Percentiles rank a stretch among this genome's conserved stretches.
These are phyloP conservation scores for Musa balbisiana DNA, from an alignment of 202 grass and related monocot species.

Conservation along the genomic window DNA sequence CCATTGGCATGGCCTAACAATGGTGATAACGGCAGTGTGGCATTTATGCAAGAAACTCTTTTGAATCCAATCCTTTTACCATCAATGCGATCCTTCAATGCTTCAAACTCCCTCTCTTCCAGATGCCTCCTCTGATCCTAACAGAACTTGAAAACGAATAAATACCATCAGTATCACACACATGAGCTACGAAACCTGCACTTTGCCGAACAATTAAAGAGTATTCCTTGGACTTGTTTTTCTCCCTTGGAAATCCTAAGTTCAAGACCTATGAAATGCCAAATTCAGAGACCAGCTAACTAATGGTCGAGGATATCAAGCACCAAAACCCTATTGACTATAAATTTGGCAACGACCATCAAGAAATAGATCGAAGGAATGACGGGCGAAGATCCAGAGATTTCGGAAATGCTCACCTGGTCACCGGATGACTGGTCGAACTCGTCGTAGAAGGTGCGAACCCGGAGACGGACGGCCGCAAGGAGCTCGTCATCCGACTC, in stretches of 20 bases:
- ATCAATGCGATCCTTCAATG: constrained; percentile 70
- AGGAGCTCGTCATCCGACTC: constrained; percentile 13
- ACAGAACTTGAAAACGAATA: constrained; percentile 14
- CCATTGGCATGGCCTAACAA: constrained; percentile 37
- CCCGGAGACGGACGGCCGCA: constrained; percentile 5
- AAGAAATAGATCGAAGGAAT: not conserved
- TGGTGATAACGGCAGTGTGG: constrained; percentile 39
- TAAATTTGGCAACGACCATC: too few relatives aligned
- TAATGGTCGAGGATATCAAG: too few relatives aligned
- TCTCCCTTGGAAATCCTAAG: constrained; percentile 15
- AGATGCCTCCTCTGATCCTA: constrained; percentile 1
- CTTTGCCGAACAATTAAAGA: not conserved
- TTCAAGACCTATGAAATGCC: too few relatives aligned
- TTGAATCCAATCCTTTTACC: constrained; percentile 70
- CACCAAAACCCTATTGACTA: too few relatives aligned
- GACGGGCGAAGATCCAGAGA: not conserved
- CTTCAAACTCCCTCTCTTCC: constrained; percentile 54
- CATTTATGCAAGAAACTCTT: constrained; percentile 93
- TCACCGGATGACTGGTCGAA: not conserved
- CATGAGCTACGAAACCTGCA: not conserved
- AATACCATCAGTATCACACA: not conserved
- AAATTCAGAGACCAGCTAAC: too few relatives aligned
- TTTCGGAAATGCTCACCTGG: constrained; percentile 5
- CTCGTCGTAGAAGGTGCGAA: constrained; percentile 13
- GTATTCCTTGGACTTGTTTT: not conserved